Conservation (phyloP, 176 grass and related monocot genomes). For the Cenchrus americanus region DNA sequence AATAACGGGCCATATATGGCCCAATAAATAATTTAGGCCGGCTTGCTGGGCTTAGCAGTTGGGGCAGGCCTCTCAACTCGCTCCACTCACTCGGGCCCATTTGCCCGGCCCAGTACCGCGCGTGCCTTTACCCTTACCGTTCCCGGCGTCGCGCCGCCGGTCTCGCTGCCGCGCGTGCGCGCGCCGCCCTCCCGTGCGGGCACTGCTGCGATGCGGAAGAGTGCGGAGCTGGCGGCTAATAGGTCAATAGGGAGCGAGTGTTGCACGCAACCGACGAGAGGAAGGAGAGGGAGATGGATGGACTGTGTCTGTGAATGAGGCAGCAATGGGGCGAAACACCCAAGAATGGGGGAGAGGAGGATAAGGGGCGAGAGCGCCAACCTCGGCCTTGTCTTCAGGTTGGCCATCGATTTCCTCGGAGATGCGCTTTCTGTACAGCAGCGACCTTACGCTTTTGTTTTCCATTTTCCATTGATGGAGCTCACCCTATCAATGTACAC, state of each 20-base stretch:
- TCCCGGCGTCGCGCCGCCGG: not conserved
- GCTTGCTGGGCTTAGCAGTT: not conserved
- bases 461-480: not conserved
- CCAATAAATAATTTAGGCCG: not conserved
- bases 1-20: not conserved
- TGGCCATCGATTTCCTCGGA: not conserved
- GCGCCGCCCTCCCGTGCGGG: not conserved
- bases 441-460: not conserved
- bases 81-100: not conserved
- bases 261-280: not conserved
- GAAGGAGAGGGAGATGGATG: not conserved
- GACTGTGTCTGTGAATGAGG: not conserved
- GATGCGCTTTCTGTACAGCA: not conserved
- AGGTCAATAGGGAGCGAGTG: not conserved
- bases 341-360: not conserved
- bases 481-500: not conserved
- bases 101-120: not conserved
- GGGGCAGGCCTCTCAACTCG: not conserved
- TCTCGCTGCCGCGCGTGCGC: not conserved
- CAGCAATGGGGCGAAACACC: not conserved
- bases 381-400: not conserved
- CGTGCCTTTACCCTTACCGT: not conserved
- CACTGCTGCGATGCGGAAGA: not conserved
- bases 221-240: not conserved
- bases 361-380: not conserved